Evolutionary conservation across 169 alveolate species (phyloP).

Genomic region (Cryptosporidium meleagridis): DNA sequence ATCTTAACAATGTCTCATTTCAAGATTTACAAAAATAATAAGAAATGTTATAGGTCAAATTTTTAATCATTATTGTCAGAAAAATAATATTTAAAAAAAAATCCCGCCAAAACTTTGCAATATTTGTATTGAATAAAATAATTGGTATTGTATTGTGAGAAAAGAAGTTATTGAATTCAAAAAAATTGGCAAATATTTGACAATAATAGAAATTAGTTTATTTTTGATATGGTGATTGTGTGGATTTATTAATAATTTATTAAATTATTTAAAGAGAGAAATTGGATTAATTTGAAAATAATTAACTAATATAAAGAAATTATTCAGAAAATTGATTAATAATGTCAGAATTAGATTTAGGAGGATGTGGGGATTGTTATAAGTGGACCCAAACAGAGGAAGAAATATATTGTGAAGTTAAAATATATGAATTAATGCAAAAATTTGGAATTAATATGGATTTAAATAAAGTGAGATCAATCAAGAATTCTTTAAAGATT

Average conservation of each 20-base stretch:
- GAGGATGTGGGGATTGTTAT: constrained; percentile 10
- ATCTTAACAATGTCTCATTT: background rate
- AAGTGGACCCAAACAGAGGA: constrained; percentile 51
- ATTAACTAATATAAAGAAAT: no score
- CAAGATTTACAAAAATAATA: background rate
- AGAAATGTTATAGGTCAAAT: background rate
- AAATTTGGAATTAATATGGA: background rate
- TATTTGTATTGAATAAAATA: background rate
- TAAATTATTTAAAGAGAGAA: no score
- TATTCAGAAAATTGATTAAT: background rate
- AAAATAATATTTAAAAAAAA: background rate
- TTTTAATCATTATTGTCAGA: no score
- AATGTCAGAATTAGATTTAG: background rate
- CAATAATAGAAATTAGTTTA: no score
- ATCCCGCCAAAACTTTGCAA: constrained; percentile 13
- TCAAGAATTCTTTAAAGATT: background rate
- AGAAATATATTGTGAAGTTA: constrained; percentile 43
- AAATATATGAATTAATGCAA: background rate
- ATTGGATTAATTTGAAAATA: background rate
- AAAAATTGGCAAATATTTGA: background rate
- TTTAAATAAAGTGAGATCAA: background rate
- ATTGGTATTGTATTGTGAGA: background rate
- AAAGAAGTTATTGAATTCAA: background rate
- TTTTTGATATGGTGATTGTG: background rate
- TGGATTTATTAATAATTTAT: background rate